Evolutionary conservation across 495 filamentous ascomycete species (phyloP), one percentile per base, ranked within the genome.

Genomic region (Lineolata rhizophorae): DNA sequence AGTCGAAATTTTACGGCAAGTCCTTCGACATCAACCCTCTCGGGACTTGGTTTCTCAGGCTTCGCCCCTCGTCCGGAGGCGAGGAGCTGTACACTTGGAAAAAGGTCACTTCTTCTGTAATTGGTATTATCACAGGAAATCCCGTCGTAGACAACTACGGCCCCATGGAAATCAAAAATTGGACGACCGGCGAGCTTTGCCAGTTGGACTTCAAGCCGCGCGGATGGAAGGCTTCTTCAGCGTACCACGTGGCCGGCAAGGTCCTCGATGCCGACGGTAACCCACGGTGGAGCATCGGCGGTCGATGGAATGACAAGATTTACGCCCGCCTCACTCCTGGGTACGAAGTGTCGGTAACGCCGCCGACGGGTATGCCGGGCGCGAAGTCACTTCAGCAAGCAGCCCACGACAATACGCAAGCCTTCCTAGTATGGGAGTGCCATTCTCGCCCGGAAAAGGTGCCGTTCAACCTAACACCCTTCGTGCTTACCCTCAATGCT

Each of bases 61-160:
- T 97, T 20, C 76, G 85, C 1, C 79, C 83, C 4, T 61, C 65
- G 3, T 64, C 70, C 11, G 81, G 79, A 2, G 71, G 69, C 3
- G 80, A 90, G 44, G 87, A 97, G 41, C 59, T 94, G 3, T 95
- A 90, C 53, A 94, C 84, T 2, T 97, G 87, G 87, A 95, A 94
- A 57, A 97, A 97, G 51, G 83, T 93, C 25, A 95, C 81, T 3
- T 90, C 84, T 10, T 87, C 82, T n/a, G 87, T 97, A 2, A 70
- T 95, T 18, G 87, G 87, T 35, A 97, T 97, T 50, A 94, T 97
- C 43, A 95, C 84, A 0, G 90, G 90, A 16, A 85, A 76, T 35
- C 87, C 87, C 4, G 80, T 78, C 0, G 83, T 97, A n/a, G 90
- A 97, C 55, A 94, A 97, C 50, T 95, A 95, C 47, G 87, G 87